Evolutionary conservation across 2,329 filamentous ascomycete genomes (phyloP).

Genomic region (Penicillium olsonii): DNA sequence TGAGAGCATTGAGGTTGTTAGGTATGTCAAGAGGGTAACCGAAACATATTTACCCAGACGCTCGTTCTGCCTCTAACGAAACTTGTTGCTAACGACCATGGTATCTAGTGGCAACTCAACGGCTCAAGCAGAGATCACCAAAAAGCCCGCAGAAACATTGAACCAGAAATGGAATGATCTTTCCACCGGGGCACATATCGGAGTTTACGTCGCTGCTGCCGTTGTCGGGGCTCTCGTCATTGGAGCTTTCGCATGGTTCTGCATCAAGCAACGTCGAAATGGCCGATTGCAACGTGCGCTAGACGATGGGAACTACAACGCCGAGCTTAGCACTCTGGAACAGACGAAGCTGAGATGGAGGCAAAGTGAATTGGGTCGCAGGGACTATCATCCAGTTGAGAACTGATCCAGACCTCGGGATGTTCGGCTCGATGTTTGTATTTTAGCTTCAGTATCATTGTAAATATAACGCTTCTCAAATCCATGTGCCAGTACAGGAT

Average conservation of each 20-base stretch:
- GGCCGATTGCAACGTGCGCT: constrained; percentile 17
- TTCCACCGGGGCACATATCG: constrained; percentile 11
- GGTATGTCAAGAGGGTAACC: constrained; percentile 19
- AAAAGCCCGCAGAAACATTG: constrained; percentile 9
- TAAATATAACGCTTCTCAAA: not conserved
- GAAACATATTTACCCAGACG: too few species aligned
- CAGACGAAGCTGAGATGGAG: constrained; percentile 13
- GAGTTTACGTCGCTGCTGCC: constrained; percentile 10
- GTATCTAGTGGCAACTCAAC: constrained; percentile 17
- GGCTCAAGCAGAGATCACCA: constrained; percentile 10
- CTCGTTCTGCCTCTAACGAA: too few species aligned
- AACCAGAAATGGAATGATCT: constrained; percentile 17
- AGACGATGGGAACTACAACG: constrained; percentile 6
- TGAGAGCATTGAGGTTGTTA: constrained; percentile 63
- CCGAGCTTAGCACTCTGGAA: constrained; percentile 11
- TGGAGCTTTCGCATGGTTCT: constrained; percentile 10
- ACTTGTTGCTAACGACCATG: not conserved
- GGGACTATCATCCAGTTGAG: constrained; percentile 16
- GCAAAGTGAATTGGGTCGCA: constrained; percentile 12
- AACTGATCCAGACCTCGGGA: not conserved
- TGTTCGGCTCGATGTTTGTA: not conserved
- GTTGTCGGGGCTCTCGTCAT: constrained; percentile 8
- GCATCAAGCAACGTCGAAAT: constrained; percentile 12
- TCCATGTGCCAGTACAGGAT: too few species aligned
- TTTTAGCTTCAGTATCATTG: not conserved